Conservation (phyloP, 1,284 basidiomycete species). For the Abortiporus biennis region DNA sequence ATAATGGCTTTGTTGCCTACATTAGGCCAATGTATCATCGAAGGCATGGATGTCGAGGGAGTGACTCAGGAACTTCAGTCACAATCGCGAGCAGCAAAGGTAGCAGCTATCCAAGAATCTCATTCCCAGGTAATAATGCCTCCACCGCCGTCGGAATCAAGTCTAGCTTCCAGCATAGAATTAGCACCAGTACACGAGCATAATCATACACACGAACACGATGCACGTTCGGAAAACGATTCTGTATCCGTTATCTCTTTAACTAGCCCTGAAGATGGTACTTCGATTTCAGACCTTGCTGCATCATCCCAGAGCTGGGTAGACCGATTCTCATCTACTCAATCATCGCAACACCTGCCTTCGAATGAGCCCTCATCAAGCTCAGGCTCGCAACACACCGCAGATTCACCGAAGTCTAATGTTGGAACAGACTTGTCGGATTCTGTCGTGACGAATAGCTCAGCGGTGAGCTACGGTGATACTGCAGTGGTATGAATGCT, state of each 20-base stretch:
- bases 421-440: conserved; percentile 18
- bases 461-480: conserved; percentile 25
- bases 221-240: conserved; percentile 45
- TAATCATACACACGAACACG: conserved; percentile 29
- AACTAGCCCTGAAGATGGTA: conserved; percentile 21
- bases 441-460: conserved; percentile 27
- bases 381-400: conserved; percentile 8
- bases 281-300: conserved; percentile 24
- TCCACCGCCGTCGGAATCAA: conserved; percentile 14
- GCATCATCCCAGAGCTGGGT: conserved; percentile 48
- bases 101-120: conserved; percentile 11
- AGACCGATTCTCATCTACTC: conserved; percentile 30
- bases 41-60: conserved; percentile 79
- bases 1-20: conserved; percentile 77
- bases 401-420: conserved; percentile 15
- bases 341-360: conserved; percentile 14
- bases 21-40: conserved; percentile 65
- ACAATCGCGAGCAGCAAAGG: conserved; percentile 29
- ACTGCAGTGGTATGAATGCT: conserved; percentile 7
- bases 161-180: neutral
- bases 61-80: conserved; percentile 69
- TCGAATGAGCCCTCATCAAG: conserved; percentile 4
- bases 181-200: conserved; percentile 22
- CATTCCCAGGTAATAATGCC: conserved; percentile 8
- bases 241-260: conserved; percentile 34